Evolutionary conservation across 192 early-diverging fungal genomes (phyloP).

Genomic region (Backusella tarrabulga): DNA sequence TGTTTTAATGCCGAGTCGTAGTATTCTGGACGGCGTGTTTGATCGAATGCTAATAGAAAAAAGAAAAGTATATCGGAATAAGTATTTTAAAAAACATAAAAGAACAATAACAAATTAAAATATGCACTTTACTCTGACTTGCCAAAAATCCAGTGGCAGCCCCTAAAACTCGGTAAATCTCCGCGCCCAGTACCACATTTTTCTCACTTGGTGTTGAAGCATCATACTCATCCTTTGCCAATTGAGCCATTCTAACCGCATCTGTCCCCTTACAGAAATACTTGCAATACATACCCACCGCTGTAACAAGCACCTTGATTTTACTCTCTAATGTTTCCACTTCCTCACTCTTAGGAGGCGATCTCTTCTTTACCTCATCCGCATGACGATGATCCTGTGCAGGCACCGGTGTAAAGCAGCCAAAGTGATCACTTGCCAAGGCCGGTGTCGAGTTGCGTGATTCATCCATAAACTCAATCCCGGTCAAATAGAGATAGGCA

Average conservation of each 20-base stretch:
- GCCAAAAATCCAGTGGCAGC: conserved; percentile 37
- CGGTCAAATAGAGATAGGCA: conserved; percentile 59
- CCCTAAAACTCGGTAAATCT: conserved; percentile 32
- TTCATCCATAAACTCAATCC: conserved; percentile 23
- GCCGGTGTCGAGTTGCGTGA: not conserved
- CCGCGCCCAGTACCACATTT: not conserved
- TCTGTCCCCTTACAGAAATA: conserved; percentile 17
- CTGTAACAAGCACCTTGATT: conserved; percentile 32
- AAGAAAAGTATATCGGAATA: not conserved
- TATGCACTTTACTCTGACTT: conserved; percentile 35
- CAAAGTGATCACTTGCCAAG: conserved; percentile 9
- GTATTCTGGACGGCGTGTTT: conserved; percentile 57
- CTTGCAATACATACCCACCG: conserved; percentile 45
- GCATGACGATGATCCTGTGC: not conserved
- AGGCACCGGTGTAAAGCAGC: conserved; percentile 10
- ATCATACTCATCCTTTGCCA: conserved; percentile 16
- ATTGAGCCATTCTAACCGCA: conserved; percentile 31
- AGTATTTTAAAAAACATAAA: not conserved
- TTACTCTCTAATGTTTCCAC: conserved; percentile 18
- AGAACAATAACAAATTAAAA: not conserved
- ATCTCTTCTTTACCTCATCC: conserved; percentile 1
- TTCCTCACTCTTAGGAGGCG: conserved; percentile 11
- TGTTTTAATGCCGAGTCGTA: conserved; percentile 56
- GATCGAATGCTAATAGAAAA: conserved; percentile 49
- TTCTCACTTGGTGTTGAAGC: not conserved